Percentiles rank a stretch among this genome's conserved stretches.
phyloP scores from a whole-genome alignment of 2,329 filamentous ascomycete genomes.

The Rugonectria rugulosa region DNA sequence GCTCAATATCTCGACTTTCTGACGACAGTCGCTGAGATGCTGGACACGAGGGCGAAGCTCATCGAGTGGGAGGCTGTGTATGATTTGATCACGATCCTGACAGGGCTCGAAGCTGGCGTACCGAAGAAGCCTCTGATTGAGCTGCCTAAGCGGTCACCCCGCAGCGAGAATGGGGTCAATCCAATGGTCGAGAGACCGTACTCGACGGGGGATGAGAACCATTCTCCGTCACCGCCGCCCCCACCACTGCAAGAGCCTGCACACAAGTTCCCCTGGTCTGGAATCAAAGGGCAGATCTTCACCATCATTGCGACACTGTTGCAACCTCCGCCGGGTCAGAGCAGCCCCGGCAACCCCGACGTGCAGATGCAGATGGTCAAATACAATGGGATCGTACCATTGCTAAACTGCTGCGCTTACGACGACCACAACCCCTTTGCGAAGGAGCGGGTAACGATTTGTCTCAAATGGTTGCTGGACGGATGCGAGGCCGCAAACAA shows the following conservation, averaged over 20 bases:
- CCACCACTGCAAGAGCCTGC: constrained; percentile 67
- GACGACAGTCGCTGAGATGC: constrained; percentile 85
- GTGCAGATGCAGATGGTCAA: constrained; percentile 90
- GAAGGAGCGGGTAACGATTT: constrained; percentile 88
- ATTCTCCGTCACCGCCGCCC: constrained; percentile 48
- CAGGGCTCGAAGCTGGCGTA: constrained; percentile 86
- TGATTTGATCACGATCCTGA: constrained; percentile 86
- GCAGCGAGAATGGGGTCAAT: constrained; percentile 30
- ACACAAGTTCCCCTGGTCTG: constrained; percentile 70
- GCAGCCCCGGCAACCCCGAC: constrained; percentile 69
- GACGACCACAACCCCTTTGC: constrained; percentile 95
- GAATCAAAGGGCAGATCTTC: constrained; percentile 92
- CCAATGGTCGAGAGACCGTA: constrained; percentile 71
- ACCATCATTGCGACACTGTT: constrained; percentile 89
- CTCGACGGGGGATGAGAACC: constrained; percentile 40
- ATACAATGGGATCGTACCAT: constrained; percentile 84
- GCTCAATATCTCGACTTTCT: constrained; percentile 96
- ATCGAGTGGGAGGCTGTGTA: constrained; percentile 93
- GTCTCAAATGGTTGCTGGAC: constrained; percentile 83
- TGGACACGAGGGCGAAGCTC: constrained; percentile 82
- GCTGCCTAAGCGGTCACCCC: constrained; percentile 44
- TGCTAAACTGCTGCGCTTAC: constrained; percentile 88
- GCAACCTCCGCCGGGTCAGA: constrained; percentile 75
- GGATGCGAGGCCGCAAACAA: constrained; percentile 77
- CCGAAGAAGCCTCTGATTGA: constrained; percentile 77